Percentiles rank a stretch among this genome's conserved stretches.
These are phyloP conservation scores for Cryptococcus sp. DNA, from an alignment of 1,284 basidiomycete genomes.

Conservation along the genomic window DNA sequence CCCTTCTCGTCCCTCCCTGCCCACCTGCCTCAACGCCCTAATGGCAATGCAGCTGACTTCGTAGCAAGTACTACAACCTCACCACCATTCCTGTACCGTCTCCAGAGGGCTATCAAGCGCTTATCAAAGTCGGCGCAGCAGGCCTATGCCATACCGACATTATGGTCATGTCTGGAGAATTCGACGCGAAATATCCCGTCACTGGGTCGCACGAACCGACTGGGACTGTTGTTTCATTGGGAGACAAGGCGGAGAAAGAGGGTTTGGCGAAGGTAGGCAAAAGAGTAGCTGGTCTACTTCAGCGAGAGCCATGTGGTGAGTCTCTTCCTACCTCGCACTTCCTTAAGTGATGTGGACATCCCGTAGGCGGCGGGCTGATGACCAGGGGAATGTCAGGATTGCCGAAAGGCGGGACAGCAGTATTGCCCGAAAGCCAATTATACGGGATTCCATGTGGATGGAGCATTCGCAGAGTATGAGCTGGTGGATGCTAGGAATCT, in stretches of 20 bases:
- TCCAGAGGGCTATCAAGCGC: constrained; percentile 8
- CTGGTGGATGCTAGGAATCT: constrained; percentile 15
- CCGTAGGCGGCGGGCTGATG: neutral
- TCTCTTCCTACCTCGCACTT: no score
- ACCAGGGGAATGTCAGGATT: constrained; percentile 17
- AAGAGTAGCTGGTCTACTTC: constrained; percentile 17
- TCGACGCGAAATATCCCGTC: constrained; percentile 10
- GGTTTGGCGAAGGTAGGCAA: constrained; percentile 15
- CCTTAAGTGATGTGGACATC: no score
- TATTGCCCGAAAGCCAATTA: constrained; percentile 19
- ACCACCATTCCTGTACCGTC: constrained; percentile 12
- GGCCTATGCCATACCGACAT: constrained; percentile 27
- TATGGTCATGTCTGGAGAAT: constrained; percentile 15
- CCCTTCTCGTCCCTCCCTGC: neutral
- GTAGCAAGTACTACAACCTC: constrained; percentile 15
- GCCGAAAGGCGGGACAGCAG: constrained; percentile 7
- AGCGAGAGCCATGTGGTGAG: constrained; percentile 17
- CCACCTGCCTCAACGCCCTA: neutral
- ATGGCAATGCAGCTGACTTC: neutral
- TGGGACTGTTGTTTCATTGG: constrained; percentile 19
- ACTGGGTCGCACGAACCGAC: constrained; percentile 27
- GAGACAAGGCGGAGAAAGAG: constrained; percentile 7
- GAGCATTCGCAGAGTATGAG: constrained; percentile 27
- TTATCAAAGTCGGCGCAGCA: constrained; percentile 19
- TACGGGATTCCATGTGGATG: constrained; percentile 20